A percentile compares a stretch with the other conserved stretches of the same genome.
These are phyloP conservation scores for Paraconiothyrium brasiliense DNA, from an alignment of 2,329 filamentous ascomycete species.

Conservation along the genomic window DNA sequence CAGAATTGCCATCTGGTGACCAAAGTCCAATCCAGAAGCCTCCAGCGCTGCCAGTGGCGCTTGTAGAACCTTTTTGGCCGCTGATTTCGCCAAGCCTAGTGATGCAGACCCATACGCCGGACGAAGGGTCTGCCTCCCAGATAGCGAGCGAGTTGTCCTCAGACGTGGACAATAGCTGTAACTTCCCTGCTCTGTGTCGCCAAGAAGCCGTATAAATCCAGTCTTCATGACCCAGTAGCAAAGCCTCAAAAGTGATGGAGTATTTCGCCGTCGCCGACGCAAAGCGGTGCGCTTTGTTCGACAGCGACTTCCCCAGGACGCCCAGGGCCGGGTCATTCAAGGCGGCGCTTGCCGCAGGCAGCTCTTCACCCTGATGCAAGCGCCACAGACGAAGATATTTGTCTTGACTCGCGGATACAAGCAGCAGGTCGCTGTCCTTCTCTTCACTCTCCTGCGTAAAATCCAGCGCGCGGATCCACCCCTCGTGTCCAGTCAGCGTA, in stretches of 20 bases:
- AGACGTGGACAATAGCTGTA: constrained; percentile 86
- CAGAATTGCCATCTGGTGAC: constrained; percentile 78
- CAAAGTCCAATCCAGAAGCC: constrained; percentile 97
- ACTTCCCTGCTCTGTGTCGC: constrained; percentile 64
- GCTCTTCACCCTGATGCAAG: constrained; percentile 74
- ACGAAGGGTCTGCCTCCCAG: constrained; percentile 85
- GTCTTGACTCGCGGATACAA: constrained; percentile 95
- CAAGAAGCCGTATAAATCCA: constrained; percentile 95
- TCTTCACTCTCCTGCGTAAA: constrained; percentile 72
- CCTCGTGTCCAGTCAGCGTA: constrained; percentile 87
- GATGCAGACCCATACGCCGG: constrained; percentile 89
- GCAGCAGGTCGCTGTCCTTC: constrained; percentile 72
- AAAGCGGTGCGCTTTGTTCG: constrained; percentile 89
- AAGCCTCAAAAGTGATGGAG: constrained; percentile 89
- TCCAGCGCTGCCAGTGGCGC: constrained; percentile 92
- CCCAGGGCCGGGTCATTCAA: constrained; percentile 66
- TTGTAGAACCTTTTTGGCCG: constrained; percentile 92
- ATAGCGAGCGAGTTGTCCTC: constrained; percentile 95
- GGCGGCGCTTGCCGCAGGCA: constrained; percentile 65
- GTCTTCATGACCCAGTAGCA: constrained; percentile 94
- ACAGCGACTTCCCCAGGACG: constrained; percentile 75
- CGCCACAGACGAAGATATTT: constrained; percentile 97
- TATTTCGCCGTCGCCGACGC: constrained; percentile 68
- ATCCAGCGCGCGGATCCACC: constrained; percentile 88
- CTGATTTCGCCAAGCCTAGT: constrained; percentile 92